Evolutionary conservation across 2,329 filamentous ascomycete species (phyloP).

Genomic region (Ilyonectria mors-panacis): DNA sequence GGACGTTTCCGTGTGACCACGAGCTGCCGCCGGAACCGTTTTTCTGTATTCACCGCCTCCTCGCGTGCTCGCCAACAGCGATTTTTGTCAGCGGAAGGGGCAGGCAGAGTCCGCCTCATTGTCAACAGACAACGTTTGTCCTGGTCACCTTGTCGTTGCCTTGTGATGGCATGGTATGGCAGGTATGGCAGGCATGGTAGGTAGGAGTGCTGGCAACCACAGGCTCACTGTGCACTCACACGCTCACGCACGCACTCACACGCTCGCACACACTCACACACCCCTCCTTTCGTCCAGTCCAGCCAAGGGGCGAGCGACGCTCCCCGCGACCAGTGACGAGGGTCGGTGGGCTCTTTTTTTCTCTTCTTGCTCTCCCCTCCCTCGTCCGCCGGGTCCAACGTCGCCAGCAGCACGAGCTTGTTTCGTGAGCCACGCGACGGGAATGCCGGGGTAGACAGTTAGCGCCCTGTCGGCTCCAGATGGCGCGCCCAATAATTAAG

Average conservation of each 20-base stretch:
- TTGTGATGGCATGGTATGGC: constrained; percentile 10
- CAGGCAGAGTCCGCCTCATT: constrained; percentile 3
- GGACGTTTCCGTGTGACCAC: constrained; percentile 48
- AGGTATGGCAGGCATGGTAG: neutral
- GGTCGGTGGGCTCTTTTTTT: constrained; percentile 1
- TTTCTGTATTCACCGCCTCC: constrained; percentile 47
- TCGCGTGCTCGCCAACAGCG: constrained; percentile 36
- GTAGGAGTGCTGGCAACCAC: constrained; percentile 7
- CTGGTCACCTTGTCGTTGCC: constrained; percentile 1
- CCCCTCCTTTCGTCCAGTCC: neutral
- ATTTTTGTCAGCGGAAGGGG: constrained; percentile 33
- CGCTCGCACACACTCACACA: neutral
- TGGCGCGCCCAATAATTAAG: constrained; percentile 49
- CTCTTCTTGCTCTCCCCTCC: neutral
- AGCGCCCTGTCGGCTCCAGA: constrained; percentile 34
- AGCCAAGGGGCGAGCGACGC: neutral
- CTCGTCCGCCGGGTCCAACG: constrained; percentile 16
- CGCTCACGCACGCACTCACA: constrained; percentile 5
- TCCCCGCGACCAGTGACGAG: constrained; percentile 10
- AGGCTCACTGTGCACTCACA: constrained; percentile 4
- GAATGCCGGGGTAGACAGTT: constrained; percentile 46
- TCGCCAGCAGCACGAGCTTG: constrained; percentile 15
- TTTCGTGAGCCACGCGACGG: constrained; percentile 45
- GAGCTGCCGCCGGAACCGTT: constrained; percentile 35
- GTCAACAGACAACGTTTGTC: constrained; percentile 13